These are phyloP conservation scores for Penicillium roqueforti DNA, from an alignment of 495 filamentous ascomycete species.

Conservation along the genomic window DNA sequence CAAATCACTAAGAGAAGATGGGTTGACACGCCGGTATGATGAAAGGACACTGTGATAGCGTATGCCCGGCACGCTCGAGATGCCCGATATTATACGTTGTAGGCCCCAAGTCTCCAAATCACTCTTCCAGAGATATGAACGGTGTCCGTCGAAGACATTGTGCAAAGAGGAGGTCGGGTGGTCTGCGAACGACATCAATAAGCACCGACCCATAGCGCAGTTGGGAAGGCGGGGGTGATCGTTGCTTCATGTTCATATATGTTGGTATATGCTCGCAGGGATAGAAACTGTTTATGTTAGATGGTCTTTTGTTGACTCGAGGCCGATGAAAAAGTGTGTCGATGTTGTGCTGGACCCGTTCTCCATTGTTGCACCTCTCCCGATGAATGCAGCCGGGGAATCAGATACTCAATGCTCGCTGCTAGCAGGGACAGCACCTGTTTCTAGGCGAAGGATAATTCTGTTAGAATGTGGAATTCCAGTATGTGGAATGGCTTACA, in stretches of 20 bases:
- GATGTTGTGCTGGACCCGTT: neutral
- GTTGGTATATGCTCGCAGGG: neutral
- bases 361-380: neutral
- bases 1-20: neutral
- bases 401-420: neutral
- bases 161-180: neutral
- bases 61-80: neutral
- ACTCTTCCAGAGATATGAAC: neutral
- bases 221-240: neutral
- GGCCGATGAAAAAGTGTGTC: neutral
- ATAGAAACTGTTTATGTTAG: conserved; percentile 1
- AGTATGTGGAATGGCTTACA: neutral
- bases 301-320: neutral
- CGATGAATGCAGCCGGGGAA: neutral
- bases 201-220: neutral
- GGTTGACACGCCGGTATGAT: neutral
- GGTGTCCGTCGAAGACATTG: neutral
- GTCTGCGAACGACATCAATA: neutral
- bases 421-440: neutral
- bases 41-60: neutral
- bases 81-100: neutral
- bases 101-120: neutral
- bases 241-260: neutral
- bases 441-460: neutral
- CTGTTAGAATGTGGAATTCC: neutral